Evolutionary conservation across 2,329 filamentous ascomycete genomes (phyloP).

Genomic region (Mollisia scopiformis): DNA sequence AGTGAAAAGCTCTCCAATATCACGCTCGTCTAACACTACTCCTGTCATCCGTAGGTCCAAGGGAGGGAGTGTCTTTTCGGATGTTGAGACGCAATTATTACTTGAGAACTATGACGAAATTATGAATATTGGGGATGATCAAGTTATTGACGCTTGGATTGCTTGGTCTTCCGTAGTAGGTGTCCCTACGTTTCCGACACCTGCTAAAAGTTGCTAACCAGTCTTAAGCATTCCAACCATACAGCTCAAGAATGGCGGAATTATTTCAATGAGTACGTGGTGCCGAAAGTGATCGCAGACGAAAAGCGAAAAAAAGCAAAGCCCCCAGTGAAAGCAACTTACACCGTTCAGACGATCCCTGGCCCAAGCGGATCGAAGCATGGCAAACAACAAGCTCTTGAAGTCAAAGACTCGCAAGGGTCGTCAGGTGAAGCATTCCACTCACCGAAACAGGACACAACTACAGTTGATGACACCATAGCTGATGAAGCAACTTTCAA

Average conservation of each 20-base stretch:
- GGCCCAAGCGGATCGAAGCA: background rate
- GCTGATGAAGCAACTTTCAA: constrained; percentile 24
- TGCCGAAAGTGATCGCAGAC: constrained; percentile 9
- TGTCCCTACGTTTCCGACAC: background rate
- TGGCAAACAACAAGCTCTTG: background rate
- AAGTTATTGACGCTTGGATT: constrained; percentile 33
- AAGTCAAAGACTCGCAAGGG: constrained; percentile 22
- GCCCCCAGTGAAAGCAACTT: background rate
- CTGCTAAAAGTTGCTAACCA: background rate
- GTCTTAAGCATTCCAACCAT: constrained; percentile 31
- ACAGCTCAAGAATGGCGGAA: constrained; percentile 38
- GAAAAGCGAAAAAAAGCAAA: constrained; percentile 8
- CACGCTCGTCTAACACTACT: background rate
- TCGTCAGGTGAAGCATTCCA: constrained; percentile 11
- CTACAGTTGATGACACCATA: constrained; percentile 8
- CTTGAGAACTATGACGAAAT: constrained; percentile 26
- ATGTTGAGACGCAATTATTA: constrained; percentile 28
- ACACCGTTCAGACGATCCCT: background rate
- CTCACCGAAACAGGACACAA: background rate
- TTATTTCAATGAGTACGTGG: constrained; percentile 30
- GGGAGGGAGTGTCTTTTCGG: constrained; percentile 24
- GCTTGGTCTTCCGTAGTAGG: constrained; percentile 30
- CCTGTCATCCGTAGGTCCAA: constrained; percentile 11
- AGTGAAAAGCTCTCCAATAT: background rate
- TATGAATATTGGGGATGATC: constrained; percentile 24